A percentile compares a stretch with the other conserved stretches of the same genome.
These are phyloP conservation scores for Amoebophrya sp. DNA, from an alignment of 169 alveolate genomes.

Conservation along the genomic window DNA sequence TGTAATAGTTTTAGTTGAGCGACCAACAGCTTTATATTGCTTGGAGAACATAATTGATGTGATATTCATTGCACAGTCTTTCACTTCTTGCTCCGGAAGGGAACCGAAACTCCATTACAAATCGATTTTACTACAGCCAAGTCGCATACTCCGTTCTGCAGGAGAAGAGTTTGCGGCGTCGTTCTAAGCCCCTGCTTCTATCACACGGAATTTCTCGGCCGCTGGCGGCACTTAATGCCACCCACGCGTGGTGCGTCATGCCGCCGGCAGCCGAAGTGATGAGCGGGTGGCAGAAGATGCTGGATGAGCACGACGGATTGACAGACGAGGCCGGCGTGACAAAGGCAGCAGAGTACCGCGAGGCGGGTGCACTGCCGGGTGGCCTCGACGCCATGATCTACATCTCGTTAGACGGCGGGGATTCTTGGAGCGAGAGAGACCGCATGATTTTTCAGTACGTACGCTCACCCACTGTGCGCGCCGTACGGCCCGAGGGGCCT, in stretches of 20 bases:
- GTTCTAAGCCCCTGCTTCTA: neutral
- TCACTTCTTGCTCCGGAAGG: too few relatives aligned
- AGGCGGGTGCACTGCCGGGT: neutral
- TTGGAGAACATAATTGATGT: too few relatives aligned
- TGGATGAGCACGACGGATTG: neutral
- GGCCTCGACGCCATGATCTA: neutral
- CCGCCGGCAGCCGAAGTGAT: neutral
- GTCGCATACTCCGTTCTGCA: neutral
- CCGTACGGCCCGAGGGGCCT: neutral
- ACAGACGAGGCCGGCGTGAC: neutral
- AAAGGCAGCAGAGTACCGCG: neutral
- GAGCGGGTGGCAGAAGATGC: neutral
- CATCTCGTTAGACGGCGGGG: neutral
- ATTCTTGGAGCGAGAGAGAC: neutral
- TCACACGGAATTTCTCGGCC: neutral
- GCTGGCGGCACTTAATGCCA: neutral
- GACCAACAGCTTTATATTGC: too few relatives aligned
- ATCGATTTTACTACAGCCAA: neutral
- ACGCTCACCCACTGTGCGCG: neutral
- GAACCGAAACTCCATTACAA: too few relatives aligned
- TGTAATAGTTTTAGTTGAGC: too few relatives aligned
- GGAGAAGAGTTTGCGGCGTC: neutral
- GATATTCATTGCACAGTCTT: too few relatives aligned
- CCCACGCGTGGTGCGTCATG: slow-evolving; percentile 20
- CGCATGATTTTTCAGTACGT: neutral